phyloP scores from a whole-genome alignment of 176 grass and related monocot species.

The Rhynchospora pubera region DNA sequence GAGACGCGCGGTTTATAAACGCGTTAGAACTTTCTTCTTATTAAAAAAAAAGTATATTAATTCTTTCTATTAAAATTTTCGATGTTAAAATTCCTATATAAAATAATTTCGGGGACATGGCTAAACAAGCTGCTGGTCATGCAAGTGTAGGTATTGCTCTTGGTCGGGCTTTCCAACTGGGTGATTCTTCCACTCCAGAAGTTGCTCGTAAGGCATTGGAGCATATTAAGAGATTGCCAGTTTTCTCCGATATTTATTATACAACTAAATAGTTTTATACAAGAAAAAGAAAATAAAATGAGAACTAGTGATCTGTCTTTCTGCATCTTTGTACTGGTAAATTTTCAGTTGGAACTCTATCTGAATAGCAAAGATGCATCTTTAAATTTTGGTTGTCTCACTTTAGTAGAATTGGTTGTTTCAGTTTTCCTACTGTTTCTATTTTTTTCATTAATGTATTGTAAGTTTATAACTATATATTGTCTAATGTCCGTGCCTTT shows the following conservation, averaged over 20 bases:
- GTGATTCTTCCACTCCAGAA: constrained; percentile 41
- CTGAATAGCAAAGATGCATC: neutral
- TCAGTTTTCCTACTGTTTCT: neutral
- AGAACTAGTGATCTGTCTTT: neutral
- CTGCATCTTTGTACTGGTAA: neutral
- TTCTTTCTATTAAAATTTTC: no score
- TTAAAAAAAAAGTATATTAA: no score
- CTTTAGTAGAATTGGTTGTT: neutral
- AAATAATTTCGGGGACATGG: no score
- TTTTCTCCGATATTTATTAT: constrained; percentile 40
- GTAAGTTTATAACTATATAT: neutral
- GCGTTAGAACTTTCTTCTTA: no score
- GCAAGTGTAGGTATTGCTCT: constrained; percentile 47
- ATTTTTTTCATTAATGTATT: neutral
- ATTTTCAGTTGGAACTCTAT: neutral
- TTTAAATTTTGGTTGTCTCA: neutral
- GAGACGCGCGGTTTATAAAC: no score
- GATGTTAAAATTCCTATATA: no score
- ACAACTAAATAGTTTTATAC: neutral
- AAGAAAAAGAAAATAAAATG: neutral
- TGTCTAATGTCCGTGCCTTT: neutral
- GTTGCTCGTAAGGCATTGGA: constrained; percentile 63
- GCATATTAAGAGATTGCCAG: constrained; percentile 52
- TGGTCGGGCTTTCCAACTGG: constrained; percentile 56
- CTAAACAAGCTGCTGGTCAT: constrained; percentile 38